Conservation (phyloP, 2,329 filamentous ascomycete genomes). For the Neoarthrinium moseri region DNA sequence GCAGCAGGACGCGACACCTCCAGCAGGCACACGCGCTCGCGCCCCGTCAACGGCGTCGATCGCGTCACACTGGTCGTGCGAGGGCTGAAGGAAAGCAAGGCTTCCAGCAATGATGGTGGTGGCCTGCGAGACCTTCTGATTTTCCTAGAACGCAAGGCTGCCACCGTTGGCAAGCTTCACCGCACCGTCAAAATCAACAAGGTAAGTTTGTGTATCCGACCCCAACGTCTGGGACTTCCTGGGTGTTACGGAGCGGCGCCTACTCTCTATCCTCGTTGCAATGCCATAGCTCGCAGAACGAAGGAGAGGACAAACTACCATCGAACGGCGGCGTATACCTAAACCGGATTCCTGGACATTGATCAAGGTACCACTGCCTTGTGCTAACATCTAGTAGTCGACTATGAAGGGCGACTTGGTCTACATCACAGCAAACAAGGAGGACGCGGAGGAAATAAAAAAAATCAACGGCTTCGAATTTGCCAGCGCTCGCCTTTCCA, state of each 20-base stretch:
- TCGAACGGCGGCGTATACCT: slow-evolving; percentile 32
- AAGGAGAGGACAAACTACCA: slow-evolving; percentile 34
- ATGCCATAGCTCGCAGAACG: slow-evolving; percentile 37
- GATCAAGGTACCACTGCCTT: slow-evolving; percentile 49
- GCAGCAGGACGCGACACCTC: slow-evolving; percentile 28
- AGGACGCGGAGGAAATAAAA: slow-evolving; percentile 62
- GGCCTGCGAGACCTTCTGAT: slow-evolving; percentile 63
- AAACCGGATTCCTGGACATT: slow-evolving; percentile 32
- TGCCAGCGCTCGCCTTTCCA: slow-evolving; percentile 61
- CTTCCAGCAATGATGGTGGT: slow-evolving; percentile 63
- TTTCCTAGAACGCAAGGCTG: slow-evolving; percentile 72
- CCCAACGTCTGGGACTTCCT: slow-evolving; percentile 41
- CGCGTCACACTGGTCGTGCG: slow-evolving; percentile 47
- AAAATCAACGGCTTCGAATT: slow-evolving; percentile 70
- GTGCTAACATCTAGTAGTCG: slow-evolving; percentile 71
- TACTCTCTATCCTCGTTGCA: slow-evolving; percentile 37
- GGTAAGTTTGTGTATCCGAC: slow-evolving; percentile 62
- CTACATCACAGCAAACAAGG: slow-evolving; percentile 64
- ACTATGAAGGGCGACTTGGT: slow-evolving; percentile 67
- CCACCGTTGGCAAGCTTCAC: slow-evolving; percentile 47
- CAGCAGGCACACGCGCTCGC: slow-evolving; percentile 18
- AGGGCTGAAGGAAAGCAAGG: slow-evolving; percentile 69
- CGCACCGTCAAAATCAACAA: slow-evolving; percentile 67
- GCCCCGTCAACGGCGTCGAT: slow-evolving; percentile 22
- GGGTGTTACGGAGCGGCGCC: slow-evolving; percentile 37